Evolutionary conservation across 306 rosid species (phyloP).

Genomic region (Cotoneaster glaucophyllus): DNA sequence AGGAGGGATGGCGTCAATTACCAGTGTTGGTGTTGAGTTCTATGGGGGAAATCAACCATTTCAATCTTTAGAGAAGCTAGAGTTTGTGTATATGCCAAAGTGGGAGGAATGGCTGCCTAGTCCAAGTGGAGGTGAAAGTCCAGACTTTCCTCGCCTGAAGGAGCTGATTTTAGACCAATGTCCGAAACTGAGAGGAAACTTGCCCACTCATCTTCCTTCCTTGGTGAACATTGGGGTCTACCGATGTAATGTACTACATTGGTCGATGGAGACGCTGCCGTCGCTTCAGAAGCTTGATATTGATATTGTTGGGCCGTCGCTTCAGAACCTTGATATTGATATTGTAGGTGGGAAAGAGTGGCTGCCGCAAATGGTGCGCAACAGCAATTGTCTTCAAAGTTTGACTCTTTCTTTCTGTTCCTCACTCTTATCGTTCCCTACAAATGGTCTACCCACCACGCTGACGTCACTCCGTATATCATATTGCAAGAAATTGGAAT

Average conservation of each 20-base stretch:
- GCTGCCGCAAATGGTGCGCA: background rate
- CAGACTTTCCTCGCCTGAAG: background rate
- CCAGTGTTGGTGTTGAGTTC: background rate
- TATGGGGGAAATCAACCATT: background rate
- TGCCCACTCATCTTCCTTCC: background rate
- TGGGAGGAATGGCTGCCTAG: background rate
- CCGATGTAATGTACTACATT: background rate
- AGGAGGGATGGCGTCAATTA: background rate
- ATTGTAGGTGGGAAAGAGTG: no score
- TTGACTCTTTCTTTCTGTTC: fast-evolving
- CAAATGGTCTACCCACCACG: background rate
- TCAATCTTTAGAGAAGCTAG: background rate
- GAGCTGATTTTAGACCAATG: background rate
- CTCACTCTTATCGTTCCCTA: background rate
- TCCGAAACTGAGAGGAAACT: background rate
- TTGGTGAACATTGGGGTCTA: fast-evolving
- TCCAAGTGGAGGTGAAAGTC: background rate
- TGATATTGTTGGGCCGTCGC: no score
- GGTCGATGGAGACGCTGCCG: background rate
- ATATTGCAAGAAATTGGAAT: background rate
- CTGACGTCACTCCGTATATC: fast-evolving
- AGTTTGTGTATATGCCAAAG: background rate
- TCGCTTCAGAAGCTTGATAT: no score
- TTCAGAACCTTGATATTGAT: no score
- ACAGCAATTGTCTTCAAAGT: background rate